Evolutionary conservation across 306 rosid genomes (phyloP).

Genomic region (Rosa chinensis): DNA sequence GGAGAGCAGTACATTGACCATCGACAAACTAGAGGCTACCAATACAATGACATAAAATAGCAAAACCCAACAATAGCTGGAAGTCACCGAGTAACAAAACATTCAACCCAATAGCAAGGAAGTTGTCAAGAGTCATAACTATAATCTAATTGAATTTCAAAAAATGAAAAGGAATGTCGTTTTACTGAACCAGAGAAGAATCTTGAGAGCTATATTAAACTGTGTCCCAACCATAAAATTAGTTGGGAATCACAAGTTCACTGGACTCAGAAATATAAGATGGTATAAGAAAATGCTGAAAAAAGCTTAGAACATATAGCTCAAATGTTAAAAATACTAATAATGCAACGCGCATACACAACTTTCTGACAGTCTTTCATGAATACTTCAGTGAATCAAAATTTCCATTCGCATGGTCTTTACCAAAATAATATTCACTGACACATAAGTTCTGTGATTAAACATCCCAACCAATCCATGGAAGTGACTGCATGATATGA

Average conservation of each 20-base stretch:
- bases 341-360: background rate
- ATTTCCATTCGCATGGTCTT: background rate
- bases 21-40: too few relatives aligned
- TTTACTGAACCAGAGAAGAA: background rate
- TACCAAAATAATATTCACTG: background rate
- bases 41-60: too few relatives aligned
- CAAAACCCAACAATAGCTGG: too few relatives aligned
- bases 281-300: background rate
- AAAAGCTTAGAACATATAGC: background rate
- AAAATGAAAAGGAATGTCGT: conserved; percentile 12
- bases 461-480: background rate
- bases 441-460: background rate
- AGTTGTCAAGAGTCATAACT: conserved; percentile 45
- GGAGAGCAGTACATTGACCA: too few relatives aligned
- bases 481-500: background rate
- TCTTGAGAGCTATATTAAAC: background rate
- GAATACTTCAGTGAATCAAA: background rate
- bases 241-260: background rate
- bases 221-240: background rate
- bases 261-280: background rate
- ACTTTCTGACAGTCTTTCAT: background rate
- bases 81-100: too few relatives aligned
- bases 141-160: background rate
- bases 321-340: background rate
- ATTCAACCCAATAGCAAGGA: too few relatives aligned